phyloP scores from a whole-genome alignment of 768 basidiomycete species.

The Daedaleopsis nitida region DNA sequence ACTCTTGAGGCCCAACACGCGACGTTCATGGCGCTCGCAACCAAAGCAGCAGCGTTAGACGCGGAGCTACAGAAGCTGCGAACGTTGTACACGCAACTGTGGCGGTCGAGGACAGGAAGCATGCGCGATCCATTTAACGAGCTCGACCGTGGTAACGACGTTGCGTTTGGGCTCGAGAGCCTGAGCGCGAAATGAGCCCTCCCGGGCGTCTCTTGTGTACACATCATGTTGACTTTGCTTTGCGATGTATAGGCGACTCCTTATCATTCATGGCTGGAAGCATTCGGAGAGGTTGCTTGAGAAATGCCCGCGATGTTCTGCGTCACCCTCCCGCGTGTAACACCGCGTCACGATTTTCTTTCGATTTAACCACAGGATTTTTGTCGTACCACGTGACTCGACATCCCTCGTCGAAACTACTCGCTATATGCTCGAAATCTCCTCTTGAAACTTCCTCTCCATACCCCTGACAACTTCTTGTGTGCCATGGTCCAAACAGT shows the following conservation, averaged over 20 bases:
- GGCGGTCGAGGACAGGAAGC: conserved; percentile 80
- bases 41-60: conserved; percentile 73
- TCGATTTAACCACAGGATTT: no score
- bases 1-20: conserved; percentile 81
- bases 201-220: background rate
- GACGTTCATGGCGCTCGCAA: conserved; percentile 75
- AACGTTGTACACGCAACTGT: conserved; percentile 71
- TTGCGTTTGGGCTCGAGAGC: conserved; percentile 52
- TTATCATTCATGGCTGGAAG: background rate
- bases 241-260: background rate
- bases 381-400: no score
- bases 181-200: conserved; percentile 32
- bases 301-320: no score
- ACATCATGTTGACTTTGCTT: background rate
- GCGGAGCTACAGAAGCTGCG: conserved; percentile 79
- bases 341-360: no score
- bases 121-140: conserved; percentile 81
- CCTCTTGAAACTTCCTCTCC: no score
- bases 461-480: no score
- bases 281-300: no score
- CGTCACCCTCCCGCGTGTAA: no score
- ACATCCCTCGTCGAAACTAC: no score
- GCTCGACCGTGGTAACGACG: conserved; percentile 37
- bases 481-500: no score
- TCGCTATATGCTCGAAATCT: no score